Percentiles rank a stretch among this genome's conserved stretches.
These are phyloP conservation scores for Halophytophthora batemanensis DNA, from an alignment of 352 stramenopile genomes.

Conservation along the genomic window DNA sequence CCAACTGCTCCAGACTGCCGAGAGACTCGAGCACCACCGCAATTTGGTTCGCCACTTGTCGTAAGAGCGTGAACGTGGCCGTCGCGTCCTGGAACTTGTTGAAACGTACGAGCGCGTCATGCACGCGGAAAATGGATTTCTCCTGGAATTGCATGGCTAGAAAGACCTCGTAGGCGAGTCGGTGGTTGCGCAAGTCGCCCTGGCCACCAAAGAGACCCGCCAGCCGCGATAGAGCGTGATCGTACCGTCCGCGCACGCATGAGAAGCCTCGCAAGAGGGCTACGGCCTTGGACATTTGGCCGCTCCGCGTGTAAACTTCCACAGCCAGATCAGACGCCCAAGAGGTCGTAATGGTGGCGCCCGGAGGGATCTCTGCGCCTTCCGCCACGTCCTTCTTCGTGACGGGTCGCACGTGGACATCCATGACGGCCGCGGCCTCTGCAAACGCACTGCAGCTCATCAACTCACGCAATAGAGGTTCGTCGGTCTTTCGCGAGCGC, in stretches of 20 bases:
- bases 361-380: constrained; percentile 5
- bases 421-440: constrained; percentile 32
- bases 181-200: constrained; percentile 24
- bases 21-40: constrained; percentile 16
- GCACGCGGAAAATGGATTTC: constrained; percentile 36
- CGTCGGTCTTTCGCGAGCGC: constrained; percentile 21
- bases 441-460: constrained; percentile 26
- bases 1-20: constrained; percentile 6
- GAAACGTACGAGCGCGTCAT: constrained; percentile 42
- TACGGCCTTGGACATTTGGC: constrained; percentile 44
- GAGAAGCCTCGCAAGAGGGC: constrained; percentile 43
- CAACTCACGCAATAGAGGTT: constrained; percentile 22
- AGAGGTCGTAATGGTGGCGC: constrained; percentile 20
- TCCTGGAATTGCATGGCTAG: constrained; percentile 44
- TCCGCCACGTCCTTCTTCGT: constrained; percentile 12
- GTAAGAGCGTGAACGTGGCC: constrained; percentile 30
- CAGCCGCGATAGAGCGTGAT: constrained; percentile 28
- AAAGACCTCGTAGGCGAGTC: constrained; percentile 39
- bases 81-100: constrained; percentile 34
- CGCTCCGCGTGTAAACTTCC: constrained; percentile 33
- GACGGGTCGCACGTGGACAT: constrained; percentile 23
- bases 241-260: constrained; percentile 26
- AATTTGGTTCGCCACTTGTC: constrained; percentile 31
- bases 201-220: constrained; percentile 20
- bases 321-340: constrained; percentile 37